Evolutionary conservation across 306 rosid species (phyloP), one percentile per base, ranked within the genome.

Genomic region (Pterocarpus santalinus): DNA sequence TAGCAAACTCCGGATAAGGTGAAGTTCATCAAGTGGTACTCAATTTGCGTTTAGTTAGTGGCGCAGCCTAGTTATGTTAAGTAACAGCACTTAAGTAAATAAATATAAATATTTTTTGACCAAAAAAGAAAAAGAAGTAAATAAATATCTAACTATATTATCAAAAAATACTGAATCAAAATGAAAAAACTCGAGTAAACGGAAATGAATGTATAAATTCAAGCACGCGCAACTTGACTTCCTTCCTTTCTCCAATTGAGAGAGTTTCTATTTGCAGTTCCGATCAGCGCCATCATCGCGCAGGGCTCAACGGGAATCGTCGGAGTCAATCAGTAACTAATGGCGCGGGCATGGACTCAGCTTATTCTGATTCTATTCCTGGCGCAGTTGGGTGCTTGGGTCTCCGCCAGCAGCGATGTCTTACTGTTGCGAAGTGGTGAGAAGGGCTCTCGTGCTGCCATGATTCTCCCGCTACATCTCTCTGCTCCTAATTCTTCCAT

Each of bases 381-480:
- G 2, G n/a, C 35, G 35, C 72, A 4, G 52, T 78, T 77, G 12
- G 30, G 38, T 64, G 77, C 81, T 30, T 22, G 11, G 47, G 3
- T 75, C 82, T 81, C 83, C n/a, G 82, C 85, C 62, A 78, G 84
- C 72, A 70, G 34, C 85, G 62, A 67, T 70, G 68, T 86, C 32
- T 72, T 82, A 82, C 70, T 84, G 70, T 83, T 56, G 43, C 77
- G 32, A 34, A 70, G 34, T 38, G 56, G 47, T 12, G 76, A 73
- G 7, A 36, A 71, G 28, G 77, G 70, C 10, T 9, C 94, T 46
- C 92, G 77, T 61, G 77, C 90, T 5, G 85, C 96, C 74, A 88
- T 91, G 95, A 72, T 95, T 30, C 81, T 95, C 57, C 99, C 98
- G 10, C 90, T 95, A 4, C 90, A 87, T 17, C 93, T 60, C 71